Evolutionary conservation across 2,329 filamentous ascomycete genomes (phyloP), one percentile per base, ranked within the genome.

Genomic region (Phaeosphaeria sp.): DNA sequence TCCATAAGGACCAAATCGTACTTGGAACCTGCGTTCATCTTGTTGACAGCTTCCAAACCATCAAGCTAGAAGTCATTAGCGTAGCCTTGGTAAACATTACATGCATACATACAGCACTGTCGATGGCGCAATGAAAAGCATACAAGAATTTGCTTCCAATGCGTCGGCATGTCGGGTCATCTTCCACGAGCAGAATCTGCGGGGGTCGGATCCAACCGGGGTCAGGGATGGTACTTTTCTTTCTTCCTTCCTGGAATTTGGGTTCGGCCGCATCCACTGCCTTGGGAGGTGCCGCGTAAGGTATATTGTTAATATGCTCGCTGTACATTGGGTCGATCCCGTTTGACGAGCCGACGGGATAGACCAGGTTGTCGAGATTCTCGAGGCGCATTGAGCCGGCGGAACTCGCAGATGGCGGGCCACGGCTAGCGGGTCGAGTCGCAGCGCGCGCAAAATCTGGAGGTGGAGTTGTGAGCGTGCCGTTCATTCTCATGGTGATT

Each of bases 311-410:
- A 72, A 97, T 92, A 72, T 97, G 93, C 68, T 97, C 93, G 67
- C 91, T 90, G 73, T 94, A 93, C 84, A 96, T 95, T 1, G 94
- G 93, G 72, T 97, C 93, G 65, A 97, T 97, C 52, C 93, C 93
- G 64, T 96, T 91, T 0, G 90, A 95, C 64, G 93, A 88, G 18
- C 93, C 93, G 17, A 96, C 92, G 0, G 94, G 93, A 73, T 97
- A 98, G 10, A 97, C 93, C 53, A 96, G 85, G 62, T 84, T 85
- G 60, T 90, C 88, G 46, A 90, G 76, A 54, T 90, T 88, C 15
- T 81, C 81, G 41, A 83, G 84, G 5, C 82, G 82, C 71, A 86
- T 79, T 2, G 81, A 77, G 2, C 81, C 80, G 41, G 80, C 83
- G 1, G 85, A 85, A 2, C 80, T 74, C 30, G 81, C 80, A 5